Conservation (phyloP, 176 grass and related monocot species). For the Calamus simplicifolius region DNA sequence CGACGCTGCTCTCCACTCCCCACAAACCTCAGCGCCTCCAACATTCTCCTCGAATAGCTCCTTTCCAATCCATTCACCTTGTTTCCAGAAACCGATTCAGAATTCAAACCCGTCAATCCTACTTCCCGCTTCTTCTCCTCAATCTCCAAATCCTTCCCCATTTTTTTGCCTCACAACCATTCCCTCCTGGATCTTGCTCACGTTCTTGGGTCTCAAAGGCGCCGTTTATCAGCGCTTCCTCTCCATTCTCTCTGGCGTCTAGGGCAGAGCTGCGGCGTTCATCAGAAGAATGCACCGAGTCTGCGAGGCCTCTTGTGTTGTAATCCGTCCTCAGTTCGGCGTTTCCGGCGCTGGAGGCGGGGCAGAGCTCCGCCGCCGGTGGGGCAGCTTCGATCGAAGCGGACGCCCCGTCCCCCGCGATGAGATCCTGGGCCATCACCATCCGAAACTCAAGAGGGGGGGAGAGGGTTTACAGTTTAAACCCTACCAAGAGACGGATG, state of each 20-base stretch:
- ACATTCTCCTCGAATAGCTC: conserved; percentile 33
- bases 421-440: background rate
- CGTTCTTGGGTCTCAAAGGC: no score
- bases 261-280: background rate
- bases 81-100: no score
- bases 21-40: conserved; percentile 32
- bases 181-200: no score
- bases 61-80: background rate
- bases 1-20: conserved; percentile 25
- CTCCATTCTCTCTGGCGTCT: background rate
- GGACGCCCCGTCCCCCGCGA: background rate
- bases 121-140: background rate
- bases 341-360: background rate
- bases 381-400: background rate
- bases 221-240: no score
- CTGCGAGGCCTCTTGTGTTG: background rate
- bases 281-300: no score
- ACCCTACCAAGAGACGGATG: no score
- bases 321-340: background rate
- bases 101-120: background rate
- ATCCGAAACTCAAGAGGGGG: no score
- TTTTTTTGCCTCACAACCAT: no score
- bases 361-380: background rate
- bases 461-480: no score
- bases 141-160: no score